Conservation (phyloP, 1,284 basidiomycete genomes). For the Ustilago esculenta region DNA sequence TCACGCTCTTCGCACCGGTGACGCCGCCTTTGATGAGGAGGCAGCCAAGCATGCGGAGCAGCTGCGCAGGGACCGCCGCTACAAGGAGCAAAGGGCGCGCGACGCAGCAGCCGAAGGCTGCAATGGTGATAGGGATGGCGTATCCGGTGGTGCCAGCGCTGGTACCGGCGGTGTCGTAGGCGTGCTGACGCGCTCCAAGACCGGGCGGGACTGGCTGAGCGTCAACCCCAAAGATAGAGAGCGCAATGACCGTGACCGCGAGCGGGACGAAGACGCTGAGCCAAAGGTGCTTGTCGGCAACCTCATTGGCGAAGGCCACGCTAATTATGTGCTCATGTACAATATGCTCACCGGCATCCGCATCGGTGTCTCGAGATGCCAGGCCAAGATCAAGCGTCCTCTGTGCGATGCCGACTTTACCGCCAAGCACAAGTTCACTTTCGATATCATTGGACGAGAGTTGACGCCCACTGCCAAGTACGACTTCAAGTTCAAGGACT, state of each 20-base stretch:
- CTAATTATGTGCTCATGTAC: conserved; percentile 99
- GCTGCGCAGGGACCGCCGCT: conserved; percentile 56
- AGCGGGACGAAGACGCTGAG: conserved; percentile 45
- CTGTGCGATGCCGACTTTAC: conserved; percentile 87
- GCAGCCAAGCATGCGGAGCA: conserved; percentile 61
- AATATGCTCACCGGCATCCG: conserved; percentile 99
- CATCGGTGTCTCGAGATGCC: conserved; percentile 92
- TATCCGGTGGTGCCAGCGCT: background rate
- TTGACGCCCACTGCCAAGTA: conserved; percentile 94
- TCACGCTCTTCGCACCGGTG: conserved; percentile 54
- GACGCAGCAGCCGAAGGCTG: conserved; percentile 39
- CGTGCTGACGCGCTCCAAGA: conserved; percentile 40
- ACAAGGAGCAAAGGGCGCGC: conserved; percentile 55
- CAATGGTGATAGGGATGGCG: conserved; percentile 12
- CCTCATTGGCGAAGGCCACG: conserved; percentile 94
- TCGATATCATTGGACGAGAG: conserved; percentile 97
- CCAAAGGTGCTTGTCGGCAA: conserved; percentile 83
- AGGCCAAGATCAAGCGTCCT: conserved; percentile 88
- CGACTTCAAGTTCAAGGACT: conserved; percentile 99
- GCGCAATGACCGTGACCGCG: conserved; percentile 26
- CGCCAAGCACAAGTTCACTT: conserved; percentile 92
- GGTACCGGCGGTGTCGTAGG: conserved; percentile 24
- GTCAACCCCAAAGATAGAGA: conserved; percentile 28
- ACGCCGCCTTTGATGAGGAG: conserved; percentile 63
- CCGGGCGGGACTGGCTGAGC: conserved; percentile 34